These are phyloP conservation scores for Ophiostoma himal-ulmi DNA, from an alignment of 2,329 filamentous ascomycete species.

Conservation along the genomic window DNA sequence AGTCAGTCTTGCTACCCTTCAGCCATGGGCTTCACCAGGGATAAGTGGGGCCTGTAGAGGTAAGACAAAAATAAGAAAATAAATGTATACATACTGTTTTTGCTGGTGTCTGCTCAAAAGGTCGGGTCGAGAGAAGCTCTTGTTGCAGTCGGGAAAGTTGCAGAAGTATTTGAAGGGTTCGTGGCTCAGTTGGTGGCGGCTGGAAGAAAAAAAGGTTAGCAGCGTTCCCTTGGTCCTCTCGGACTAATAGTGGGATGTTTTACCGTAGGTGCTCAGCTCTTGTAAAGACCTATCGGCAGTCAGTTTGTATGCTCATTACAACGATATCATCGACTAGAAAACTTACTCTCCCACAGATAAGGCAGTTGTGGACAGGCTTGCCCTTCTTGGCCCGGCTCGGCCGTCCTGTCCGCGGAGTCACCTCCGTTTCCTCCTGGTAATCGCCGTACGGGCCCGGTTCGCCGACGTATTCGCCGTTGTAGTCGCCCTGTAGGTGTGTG, in stretches of 20 bases:
- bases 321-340: background rate
- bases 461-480: background rate
- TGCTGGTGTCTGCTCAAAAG: background rate
- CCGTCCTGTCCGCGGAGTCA: slow-evolving; percentile 9
- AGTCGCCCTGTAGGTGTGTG: background rate
- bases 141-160: background rate
- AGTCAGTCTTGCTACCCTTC: slow-evolving; percentile 9
- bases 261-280: slow-evolving; percentile 14
- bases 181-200: slow-evolving; percentile 7
- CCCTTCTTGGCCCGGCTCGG: slow-evolving; percentile 17
- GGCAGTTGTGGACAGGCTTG: slow-evolving; percentile 12
- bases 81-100: slow-evolving; percentile 6
- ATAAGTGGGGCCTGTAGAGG: background rate
- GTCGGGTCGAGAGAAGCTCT: slow-evolving; percentile 1
- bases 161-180: background rate
- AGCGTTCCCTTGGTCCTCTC: background rate
- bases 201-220: background rate
- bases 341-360: slow-evolving; percentile 2
- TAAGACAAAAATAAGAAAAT: background rate
- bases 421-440: background rate
- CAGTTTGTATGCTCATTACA: background rate
- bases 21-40: background rate
- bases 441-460: background rate
- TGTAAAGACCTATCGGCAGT: background rate
- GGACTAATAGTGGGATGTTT: background rate